Evolutionary conservation across 768 basidiomycete species (phyloP), one percentile per base, ranked within the genome.

Genomic region (Holtermannia corniformis): DNA sequence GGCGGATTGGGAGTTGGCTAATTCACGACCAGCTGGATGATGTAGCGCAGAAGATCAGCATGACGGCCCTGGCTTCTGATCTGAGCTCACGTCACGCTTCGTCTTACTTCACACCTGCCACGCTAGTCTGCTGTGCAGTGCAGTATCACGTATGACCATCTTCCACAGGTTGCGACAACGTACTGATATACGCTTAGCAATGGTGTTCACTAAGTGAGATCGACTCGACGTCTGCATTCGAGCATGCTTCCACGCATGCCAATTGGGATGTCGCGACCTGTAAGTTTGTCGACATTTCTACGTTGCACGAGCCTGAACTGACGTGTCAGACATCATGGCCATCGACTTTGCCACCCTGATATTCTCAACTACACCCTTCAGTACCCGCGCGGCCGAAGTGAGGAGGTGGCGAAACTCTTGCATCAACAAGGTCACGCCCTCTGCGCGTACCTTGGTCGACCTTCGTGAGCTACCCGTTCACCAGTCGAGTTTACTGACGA

Each of bases 211-310:
- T 25, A 41, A 12, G 28, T 58, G 57, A 41, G 23, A 19, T 62
- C 46, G 50, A n/a, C 25, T 5, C 57, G 54, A 1, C 16, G 12
- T 26, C 24, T 1, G 49, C 58, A 1, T 56, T 59, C 44, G 52
- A 62, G 1, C 10, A 43, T 1, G 54, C 48, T 3, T 11, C 44
- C 5, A 21, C 25, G 10, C 41, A 42, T 20, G 55, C 51, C 28
- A 62, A 62, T 50, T 50, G 44, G 24, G 61, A 62, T 27, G 45
- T 59, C 3, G 55, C 52, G 13, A 26, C 50, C 10, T 57, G 56
- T 58, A 20, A 54, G 56, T 50, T 3, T 3, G n/a, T n/a, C n/a
- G n/a, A n/a, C n/a, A n/a, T n/a, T n/a, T n/a, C n/a, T n/a, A n/a
- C n/a, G n/a, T n/a, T n/a, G n/a, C n/a, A n/a, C n/a, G n/a, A n/a